Conservation (phyloP, 306 rosid genomes). For the Hippophae gyantsensis region DNA sequence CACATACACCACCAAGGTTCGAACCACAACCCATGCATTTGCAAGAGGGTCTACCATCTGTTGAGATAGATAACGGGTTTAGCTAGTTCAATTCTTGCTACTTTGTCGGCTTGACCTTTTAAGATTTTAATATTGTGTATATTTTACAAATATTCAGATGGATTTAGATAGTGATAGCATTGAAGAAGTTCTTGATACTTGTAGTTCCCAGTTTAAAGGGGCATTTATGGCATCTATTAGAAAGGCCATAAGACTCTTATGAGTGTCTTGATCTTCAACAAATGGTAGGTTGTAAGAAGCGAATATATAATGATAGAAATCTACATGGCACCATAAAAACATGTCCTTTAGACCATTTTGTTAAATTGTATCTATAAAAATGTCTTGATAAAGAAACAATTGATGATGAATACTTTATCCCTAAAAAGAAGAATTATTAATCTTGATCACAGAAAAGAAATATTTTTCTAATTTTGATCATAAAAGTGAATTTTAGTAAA, state of each 20-base stretch:
- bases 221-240: conserved; percentile 44
- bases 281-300: conserved; percentile 11
- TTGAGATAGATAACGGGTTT: background rate
- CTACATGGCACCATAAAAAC: conserved; percentile 26
- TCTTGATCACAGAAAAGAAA: no score
- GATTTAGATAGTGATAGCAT: conserved; percentile 10
- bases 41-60: no score
- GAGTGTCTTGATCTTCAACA: conserved; percentile 18
- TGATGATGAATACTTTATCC: no score
- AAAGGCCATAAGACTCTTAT: conserved; percentile 37
- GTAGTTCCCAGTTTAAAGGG: conserved; percentile 33
- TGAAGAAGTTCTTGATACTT: conserved; percentile 8
- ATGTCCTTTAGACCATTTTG: conserved; percentile 3
- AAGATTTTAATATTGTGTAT: conserved; percentile 19
- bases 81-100: background rate
- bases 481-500: no score
- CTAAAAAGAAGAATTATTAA: no score
- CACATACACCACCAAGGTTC: no score
- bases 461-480: no score
- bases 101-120: background rate
- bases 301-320: conserved; percentile 17
- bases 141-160: conserved; percentile 20
- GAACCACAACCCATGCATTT: no score
- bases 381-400: conserved; percentile 31
- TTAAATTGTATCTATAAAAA: conserved; percentile 39